Base-by-base conservation (phyloP, 2,329 filamentous ascomycete species). In the Tolypocladium tropicale region DNA sequence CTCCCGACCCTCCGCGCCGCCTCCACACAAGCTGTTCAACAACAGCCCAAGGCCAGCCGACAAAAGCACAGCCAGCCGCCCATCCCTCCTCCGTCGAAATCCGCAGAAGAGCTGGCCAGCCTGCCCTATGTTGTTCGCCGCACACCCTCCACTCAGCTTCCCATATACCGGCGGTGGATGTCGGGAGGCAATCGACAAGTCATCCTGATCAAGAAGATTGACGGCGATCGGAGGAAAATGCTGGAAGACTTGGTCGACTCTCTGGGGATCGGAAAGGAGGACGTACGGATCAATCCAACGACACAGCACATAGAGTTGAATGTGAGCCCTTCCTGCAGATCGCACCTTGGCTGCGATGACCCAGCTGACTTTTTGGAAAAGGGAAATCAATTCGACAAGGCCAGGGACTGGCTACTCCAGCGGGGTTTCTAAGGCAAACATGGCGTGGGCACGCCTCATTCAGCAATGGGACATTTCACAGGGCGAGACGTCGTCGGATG, bases 241-340 rank as follows among this genome's bases (percentile, higher is more conserved):
- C 78, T 82, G 59, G 71, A 79, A 37, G 86, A 91, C 62, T 68
- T 97, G 56, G 73, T 77, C 39, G 66, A 72, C 23, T 79, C 77
- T 12, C 70, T 96, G 58, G 72, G 76, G 1, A 65, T 93, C 46
- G 71, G 78, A 28, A 67, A 77, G 53, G 74, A 80, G 16, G 74
- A 83, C 7, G 75, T 85, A 46, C 74, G 69, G 60, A 60, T 83
- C 49, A 82, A 82, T 61, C 74, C 74, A 23, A 73, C 86, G 53
- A 95, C 88, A 49, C 79, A 80, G 53, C 87, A 96, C 65, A 80
- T 97, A 54, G 75, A 86, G 59, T 76, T 95, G 60, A 90, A 86
- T 78, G 88, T 89, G 69, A 63, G 75, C 54, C 30, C 30, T 5
- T 18, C 10, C 12, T n/a, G 23, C 34, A 43, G 25, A 16, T 14